Conservation (phyloP, 768 basidiomycete genomes). For the Lactarius psammicola region DNA sequence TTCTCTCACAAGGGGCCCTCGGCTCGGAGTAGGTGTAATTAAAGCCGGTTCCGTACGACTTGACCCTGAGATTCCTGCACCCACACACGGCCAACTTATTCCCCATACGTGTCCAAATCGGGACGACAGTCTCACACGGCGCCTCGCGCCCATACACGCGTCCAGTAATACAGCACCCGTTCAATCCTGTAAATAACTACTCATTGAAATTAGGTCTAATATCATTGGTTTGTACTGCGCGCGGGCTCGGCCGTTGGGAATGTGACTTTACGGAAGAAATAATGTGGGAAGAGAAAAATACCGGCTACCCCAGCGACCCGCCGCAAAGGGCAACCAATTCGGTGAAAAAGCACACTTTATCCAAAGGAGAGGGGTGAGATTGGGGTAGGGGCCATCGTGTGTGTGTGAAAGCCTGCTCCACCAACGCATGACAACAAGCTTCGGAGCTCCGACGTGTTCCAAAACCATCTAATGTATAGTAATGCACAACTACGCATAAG, state of each 20-base stretch:
- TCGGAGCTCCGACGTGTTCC: neutral
- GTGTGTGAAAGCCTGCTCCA: neutral
- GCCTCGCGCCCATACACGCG: neutral
- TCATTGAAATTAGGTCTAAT: constrained; percentile 7
- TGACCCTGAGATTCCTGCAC: neutral
- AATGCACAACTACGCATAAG: neutral
- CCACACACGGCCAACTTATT: constrained; percentile 5
- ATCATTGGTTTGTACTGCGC: neutral
- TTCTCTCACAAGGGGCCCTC: neutral
- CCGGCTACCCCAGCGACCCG: neutral
- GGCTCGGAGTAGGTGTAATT: neutral
- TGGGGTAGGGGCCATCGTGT: neutral
- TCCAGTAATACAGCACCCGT: neutral
- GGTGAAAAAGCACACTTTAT: neutral
- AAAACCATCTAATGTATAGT: neutral
- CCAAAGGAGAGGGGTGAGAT: neutral
- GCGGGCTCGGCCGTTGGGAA: neutral
- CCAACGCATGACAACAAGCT: neutral
- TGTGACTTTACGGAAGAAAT: neutral
- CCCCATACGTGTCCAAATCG: constrained; percentile 1
- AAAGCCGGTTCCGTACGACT: neutral
- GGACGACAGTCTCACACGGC: neutral
- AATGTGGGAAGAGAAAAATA: neutral
- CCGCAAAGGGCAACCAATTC: neutral
- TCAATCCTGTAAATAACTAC: neutral